Evolutionary conservation across 2,329 filamentous ascomycete genomes (phyloP).

Genomic region (Ophiostoma sp.): DNA sequence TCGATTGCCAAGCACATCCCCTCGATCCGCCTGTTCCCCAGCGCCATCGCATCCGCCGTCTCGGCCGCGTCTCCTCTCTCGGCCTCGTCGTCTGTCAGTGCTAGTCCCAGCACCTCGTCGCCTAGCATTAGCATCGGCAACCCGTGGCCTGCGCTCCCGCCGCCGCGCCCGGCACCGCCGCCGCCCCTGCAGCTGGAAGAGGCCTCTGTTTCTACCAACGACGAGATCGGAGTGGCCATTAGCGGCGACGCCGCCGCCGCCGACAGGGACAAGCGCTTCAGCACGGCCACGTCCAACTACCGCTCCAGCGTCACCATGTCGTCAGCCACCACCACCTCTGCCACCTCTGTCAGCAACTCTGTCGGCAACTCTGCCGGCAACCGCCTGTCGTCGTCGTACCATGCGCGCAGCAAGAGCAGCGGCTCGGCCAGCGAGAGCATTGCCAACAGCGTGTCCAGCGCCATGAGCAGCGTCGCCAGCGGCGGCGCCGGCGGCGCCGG

Average conservation of each 20-base stretch:
- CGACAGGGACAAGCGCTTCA: constrained; percentile 11
- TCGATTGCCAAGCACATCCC: constrained; percentile 16
- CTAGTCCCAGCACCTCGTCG: neutral
- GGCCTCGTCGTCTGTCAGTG: neutral
- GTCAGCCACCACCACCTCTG: neutral
- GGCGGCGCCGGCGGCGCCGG: constrained; percentile 14
- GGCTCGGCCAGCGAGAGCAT: constrained; percentile 24
- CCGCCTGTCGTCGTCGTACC: constrained; percentile 19
- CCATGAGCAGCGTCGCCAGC: constrained; percentile 18
- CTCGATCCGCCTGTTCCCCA: constrained; percentile 24
- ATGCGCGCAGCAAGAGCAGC: constrained; percentile 26
- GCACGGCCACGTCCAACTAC: constrained; percentile 5
- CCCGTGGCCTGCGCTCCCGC: constrained; percentile 18
- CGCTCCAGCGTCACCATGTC: constrained; percentile 11
- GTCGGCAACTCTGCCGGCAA: neutral
- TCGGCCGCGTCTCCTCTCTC: neutral
- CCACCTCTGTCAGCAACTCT: neutral
- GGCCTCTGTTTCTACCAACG: neutral
- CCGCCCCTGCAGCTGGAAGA: constrained; percentile 18
- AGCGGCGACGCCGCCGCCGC: neutral
- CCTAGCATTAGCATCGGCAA: constrained; percentile 21
- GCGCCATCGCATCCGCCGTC: constrained; percentile 1
- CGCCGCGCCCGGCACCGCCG: constrained; percentile 17
- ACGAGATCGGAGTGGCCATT: neutral
- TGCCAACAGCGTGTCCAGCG: constrained; percentile 20